Evolutionary conservation across 139 green algal species (phyloP), one percentile per base, ranked within the genome.

Genomic region (Chlorella sp.): DNA sequence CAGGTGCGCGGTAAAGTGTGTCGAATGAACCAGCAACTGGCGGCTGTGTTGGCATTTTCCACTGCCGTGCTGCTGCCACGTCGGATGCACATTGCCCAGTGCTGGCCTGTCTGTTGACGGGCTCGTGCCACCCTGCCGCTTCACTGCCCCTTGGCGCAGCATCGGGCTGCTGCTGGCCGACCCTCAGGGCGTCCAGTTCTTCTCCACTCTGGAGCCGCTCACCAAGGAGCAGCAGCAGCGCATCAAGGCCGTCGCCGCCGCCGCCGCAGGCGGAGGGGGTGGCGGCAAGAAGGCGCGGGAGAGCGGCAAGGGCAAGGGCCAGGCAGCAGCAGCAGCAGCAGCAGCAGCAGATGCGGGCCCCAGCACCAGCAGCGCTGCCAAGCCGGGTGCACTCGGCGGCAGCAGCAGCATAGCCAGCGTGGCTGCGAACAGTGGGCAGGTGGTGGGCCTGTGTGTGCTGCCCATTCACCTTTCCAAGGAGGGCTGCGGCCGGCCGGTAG

Each of bases 391-490:
- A 15, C 20, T 36, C 13, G 41, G 68, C 68, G 67, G 30, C 28
- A 64, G 41, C 72, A n/a, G 44, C 12, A 20, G 3, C 4, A n/a
- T 25, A 26, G 71, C 39, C 0, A 9, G 28, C 39, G 30, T 4
- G 4, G 34, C 57, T 28, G 25, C 12, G 3, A 23, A 25, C 9
- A 39, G 39, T 39, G n/a, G 17, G 34, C 13, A 51, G n/a, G 18
- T 55, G 5, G 80, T 85, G 1, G 80, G 17, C 18, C 67, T 85
- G 30, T 85, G 80, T 55, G 39, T 85, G 67, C 80, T 79, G 80
- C 80, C 80, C 44, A 78, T 85, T 47, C 44, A 78, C 51, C 28
- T 17, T 21, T 38, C 44, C 0, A 11, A 36, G 23, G 32, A 38
- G 0, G 80, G 80, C 21, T 18, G 4, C 3, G 67, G 80, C 39